Evolutionary conservation across 1,139 yeast species (phyloP).

Genomic region (Nadsonia starkeyi-henricii): DNA sequence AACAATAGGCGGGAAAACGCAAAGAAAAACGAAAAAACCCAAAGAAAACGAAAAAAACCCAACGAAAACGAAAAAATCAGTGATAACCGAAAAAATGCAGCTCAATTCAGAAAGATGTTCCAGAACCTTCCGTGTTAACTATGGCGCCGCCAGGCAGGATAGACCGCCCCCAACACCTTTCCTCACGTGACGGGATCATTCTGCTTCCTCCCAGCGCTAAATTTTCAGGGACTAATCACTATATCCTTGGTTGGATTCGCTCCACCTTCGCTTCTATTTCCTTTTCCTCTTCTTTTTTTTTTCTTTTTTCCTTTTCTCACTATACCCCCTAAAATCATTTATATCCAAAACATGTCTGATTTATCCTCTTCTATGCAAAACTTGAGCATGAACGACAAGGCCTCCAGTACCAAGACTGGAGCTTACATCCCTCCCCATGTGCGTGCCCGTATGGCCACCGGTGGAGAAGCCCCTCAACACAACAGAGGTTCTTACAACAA

Average conservation of each 20-base stretch:
- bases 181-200: slow-evolving; percentile 7
- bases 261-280: slow-evolving; percentile 9
- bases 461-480: slow-evolving; percentile 1
- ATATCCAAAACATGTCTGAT: slow-evolving; percentile 7
- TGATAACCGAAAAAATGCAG: background rate
- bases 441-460: slow-evolving; percentile 6
- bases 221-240: slow-evolving; percentile 2
- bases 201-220: background rate
- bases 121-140: no score
- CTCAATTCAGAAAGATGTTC: background rate
- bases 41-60: background rate
- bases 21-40: no score
- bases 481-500: background rate
- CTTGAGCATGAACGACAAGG: slow-evolving; percentile 6
- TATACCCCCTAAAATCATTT: slow-evolving; percentile 6
- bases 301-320: slow-evolving; percentile 6
- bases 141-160: no score
- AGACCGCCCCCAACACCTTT: background rate
- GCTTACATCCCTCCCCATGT: slow-evolving; percentile 7
- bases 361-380: slow-evolving; percentile 6
- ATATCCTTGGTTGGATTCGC: slow-evolving; percentile 6
- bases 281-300: slow-evolving; percentile 7
- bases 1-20: no score
- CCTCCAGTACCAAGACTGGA: slow-evolving; percentile 5
- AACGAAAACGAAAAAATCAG: background rate